Percentiles rank a stretch among this genome's conserved stretches.
phyloP scores from a whole-genome alignment of 2,329 filamentous ascomycete genomes.

The Aureobasidium zeae region DNA sequence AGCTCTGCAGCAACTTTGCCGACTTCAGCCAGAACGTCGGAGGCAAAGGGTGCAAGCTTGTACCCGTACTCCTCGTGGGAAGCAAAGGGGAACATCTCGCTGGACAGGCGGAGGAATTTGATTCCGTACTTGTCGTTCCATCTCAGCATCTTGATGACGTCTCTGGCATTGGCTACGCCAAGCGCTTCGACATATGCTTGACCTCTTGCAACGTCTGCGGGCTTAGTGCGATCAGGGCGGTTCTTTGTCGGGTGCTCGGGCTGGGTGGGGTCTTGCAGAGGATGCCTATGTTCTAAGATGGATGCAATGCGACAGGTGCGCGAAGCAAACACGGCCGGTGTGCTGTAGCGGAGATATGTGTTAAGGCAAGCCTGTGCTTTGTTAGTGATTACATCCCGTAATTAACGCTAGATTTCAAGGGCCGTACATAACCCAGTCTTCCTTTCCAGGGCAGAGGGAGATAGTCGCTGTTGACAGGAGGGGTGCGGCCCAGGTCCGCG shows the following conservation, averaged over 20 bases:
- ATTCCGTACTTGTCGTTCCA: slow-evolving; percentile 94
- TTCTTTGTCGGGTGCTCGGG: slow-evolving; percentile 81
- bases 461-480: slow-evolving; percentile 72
- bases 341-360: slow-evolving; percentile 76
- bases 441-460: slow-evolving; percentile 87
- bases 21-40: slow-evolving; percentile 64
- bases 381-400: neutral
- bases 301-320: slow-evolving; percentile 85
- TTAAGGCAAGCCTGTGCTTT: slow-evolving; percentile 67
- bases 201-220: slow-evolving; percentile 57
- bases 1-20: slow-evolving; percentile 68
- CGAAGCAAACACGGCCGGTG: slow-evolving; percentile 79
- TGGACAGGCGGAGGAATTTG: slow-evolving; percentile 83
- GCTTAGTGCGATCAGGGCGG: slow-evolving; percentile 64
- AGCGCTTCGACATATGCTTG: slow-evolving; percentile 65
- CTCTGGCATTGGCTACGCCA: slow-evolving; percentile 71
- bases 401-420: slow-evolving; percentile 18
- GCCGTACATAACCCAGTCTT: slow-evolving; percentile 76
- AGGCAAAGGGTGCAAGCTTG: slow-evolving; percentile 71
- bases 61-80: slow-evolving; percentile 84
- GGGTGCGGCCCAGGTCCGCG: slow-evolving; percentile 53
- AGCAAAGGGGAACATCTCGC: slow-evolving; percentile 95
- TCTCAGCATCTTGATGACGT: slow-evolving; percentile 73
- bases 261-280: slow-evolving; percentile 62
- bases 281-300: slow-evolving; percentile 80